Evolutionary conservation across 2,329 filamentous ascomycete genomes (phyloP).

Genomic region (Calonectria henricotiae): DNA sequence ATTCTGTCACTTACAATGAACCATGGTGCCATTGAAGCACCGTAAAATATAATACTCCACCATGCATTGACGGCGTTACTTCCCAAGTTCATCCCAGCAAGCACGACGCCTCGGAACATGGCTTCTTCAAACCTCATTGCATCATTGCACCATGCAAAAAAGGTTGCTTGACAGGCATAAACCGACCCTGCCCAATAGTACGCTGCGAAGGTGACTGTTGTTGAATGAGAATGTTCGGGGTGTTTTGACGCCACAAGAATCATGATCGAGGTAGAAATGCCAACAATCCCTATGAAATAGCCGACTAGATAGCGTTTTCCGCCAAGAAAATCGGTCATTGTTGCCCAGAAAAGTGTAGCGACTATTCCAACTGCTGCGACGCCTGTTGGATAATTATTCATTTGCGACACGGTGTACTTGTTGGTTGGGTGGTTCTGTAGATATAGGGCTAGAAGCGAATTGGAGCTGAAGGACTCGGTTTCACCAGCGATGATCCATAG

Average conservation of each 20-base stretch:
- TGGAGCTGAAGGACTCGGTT: slow-evolving; percentile 79
- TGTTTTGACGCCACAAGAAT: slow-evolving; percentile 70
- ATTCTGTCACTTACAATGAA: slow-evolving; percentile 68
- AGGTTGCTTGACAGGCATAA: slow-evolving; percentile 82
- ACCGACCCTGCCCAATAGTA: slow-evolving; percentile 81
- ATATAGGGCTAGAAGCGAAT: slow-evolving; percentile 71
- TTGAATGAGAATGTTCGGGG: slow-evolving; percentile 61
- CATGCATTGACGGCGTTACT: slow-evolving; percentile 80
- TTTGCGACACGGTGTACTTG: slow-evolving; percentile 65
- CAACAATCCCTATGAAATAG: slow-evolving; percentile 78
- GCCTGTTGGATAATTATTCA: slow-evolving; percentile 73
- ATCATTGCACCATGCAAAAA: slow-evolving; percentile 85
- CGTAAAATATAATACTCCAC: slow-evolving; percentile 83
- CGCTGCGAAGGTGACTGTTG: slow-evolving; percentile 73
- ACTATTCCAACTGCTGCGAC: slow-evolving; percentile 72
- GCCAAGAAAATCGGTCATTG: slow-evolving; percentile 76
- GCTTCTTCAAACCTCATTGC: slow-evolving; percentile 77
- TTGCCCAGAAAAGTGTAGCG: slow-evolving; percentile 79
- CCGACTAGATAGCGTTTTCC: slow-evolving; percentile 78
- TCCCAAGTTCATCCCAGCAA: slow-evolving; percentile 81
- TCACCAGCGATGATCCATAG: slow-evolving; percentile 82
- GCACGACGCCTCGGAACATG: slow-evolving; percentile 76
- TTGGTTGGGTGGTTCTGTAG: slow-evolving; percentile 65
- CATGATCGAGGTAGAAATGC: slow-evolving; percentile 75
- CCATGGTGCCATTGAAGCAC: slow-evolving; percentile 76